Evolutionary conservation across 148 eudicot genomes (phyloP).

Genomic region (Drosera capensis): DNA sequence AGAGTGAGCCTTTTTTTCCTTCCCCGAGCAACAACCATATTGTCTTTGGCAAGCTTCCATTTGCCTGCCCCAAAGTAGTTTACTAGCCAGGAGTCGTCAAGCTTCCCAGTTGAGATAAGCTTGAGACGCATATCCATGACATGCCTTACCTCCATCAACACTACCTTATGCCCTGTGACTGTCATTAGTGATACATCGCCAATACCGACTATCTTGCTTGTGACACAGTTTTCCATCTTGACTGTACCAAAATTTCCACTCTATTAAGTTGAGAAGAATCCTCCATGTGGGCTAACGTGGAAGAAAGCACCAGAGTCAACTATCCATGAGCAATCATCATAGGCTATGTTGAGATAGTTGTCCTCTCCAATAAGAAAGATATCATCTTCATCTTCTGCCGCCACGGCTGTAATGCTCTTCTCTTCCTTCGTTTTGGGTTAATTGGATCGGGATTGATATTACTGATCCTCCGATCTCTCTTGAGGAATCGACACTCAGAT

Average conservation of each 20-base stretch:
- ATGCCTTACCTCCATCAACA: conserved; percentile 8
- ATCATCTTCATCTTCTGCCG: neutral
- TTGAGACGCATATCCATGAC: neutral
- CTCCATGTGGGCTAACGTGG: neutral
- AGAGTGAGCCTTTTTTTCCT: too few species aligned
- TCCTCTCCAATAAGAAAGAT: neutral
- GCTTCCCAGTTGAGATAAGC: too few species aligned
- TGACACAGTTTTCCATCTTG: neutral
- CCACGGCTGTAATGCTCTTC: neutral
- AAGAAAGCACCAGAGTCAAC: conserved; percentile 2
- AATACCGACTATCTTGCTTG: conserved; percentile 4
- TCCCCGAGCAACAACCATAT: too few species aligned
- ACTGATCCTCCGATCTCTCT: neutral
- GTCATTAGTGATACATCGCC: neutral
- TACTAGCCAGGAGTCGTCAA: too few species aligned
- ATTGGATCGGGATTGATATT: neutral
- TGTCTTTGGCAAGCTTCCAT: too few species aligned
- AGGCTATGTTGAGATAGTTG: neutral
- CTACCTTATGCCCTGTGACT: neutral
- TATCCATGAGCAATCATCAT: neutral
- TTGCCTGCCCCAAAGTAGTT: too few species aligned
- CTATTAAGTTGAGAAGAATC: neutral
- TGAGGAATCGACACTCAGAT: neutral
- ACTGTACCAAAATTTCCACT: neutral
- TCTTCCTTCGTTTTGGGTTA: neutral